A percentile compares a stretch with the other conserved stretches of the same genome.
Evolutionary conservation across 2,329 filamentous ascomycete genomes (phyloP).

Genomic region (Chrysosporium queenslandicum): DNA sequence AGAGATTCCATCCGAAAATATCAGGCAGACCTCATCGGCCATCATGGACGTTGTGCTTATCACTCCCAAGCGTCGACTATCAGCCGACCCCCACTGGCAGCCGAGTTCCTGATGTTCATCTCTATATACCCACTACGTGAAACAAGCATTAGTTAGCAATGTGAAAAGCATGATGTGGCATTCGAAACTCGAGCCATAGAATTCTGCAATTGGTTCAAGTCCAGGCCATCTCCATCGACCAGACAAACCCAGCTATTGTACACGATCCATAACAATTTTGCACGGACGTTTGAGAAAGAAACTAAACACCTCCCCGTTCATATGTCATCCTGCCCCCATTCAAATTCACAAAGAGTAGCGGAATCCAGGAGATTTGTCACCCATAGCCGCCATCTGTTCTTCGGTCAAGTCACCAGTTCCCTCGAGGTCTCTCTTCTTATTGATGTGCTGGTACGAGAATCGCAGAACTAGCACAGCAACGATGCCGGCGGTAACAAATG

Average conservation of each 20-base stretch:
- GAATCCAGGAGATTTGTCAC: constrained; percentile 54
- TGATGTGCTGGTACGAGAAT: constrained; percentile 48
- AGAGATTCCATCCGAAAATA: too few relatives aligned
- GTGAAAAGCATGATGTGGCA: too few relatives aligned
- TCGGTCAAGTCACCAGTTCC: constrained; percentile 38
- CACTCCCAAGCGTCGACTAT: too few relatives aligned
- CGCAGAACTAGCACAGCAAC: constrained; percentile 37
- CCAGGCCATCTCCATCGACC: too few relatives aligned
- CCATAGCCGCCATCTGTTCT: constrained; percentile 48
- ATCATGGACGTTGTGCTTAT: too few relatives aligned
- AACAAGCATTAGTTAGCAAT: too few relatives aligned
- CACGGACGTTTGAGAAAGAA: neutral
- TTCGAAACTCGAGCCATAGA: too few relatives aligned
- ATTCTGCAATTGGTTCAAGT: too few relatives aligned
- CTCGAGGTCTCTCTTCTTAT: constrained; percentile 46
- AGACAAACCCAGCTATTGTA: neutral
- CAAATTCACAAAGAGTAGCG: constrained; percentile 46
- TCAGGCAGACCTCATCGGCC: too few relatives aligned
- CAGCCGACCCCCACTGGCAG: too few relatives aligned
- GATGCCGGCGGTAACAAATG: constrained; percentile 41
- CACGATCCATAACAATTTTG: neutral
- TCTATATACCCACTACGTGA: too few relatives aligned
- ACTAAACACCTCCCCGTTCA: neutral
- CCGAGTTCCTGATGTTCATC: too few relatives aligned
- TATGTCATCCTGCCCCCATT: neutral